Evolutionary conservation across 805 yeast genomes (phyloP), one percentile per base, ranked within the genome.

Genomic region (Kuraishia capsulata): DNA sequence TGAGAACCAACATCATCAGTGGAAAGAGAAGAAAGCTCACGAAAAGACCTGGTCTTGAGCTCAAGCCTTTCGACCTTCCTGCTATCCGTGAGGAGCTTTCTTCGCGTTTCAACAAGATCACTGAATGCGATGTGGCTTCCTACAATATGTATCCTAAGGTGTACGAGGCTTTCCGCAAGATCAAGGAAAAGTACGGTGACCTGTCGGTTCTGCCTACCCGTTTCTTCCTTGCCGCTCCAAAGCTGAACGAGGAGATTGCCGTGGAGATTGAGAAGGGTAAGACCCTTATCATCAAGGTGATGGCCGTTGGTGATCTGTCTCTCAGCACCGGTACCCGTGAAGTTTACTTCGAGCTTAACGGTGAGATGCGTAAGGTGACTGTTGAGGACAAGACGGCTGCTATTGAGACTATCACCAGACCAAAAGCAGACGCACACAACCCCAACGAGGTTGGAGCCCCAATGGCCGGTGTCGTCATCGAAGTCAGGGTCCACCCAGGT

Each of bases 121-220:
- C 77, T 39, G 97, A 90, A 60, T 71, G 76, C 51, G 98, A 92
- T 57, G 80, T 92, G 54, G 97, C 99, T 13, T 81, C 95, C 33
- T 90, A 87, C 68, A 80, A 85, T 64, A 92, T 92, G 98, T 92
- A 87, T 69, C 98, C 98, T 51, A 88, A 87, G 72, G 99, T 92
- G 42, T 92, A 73, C 63, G 97, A 92, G 67, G 84, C 76, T 47
- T 92, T 71, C 75, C 78, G 77, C 61, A 78, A 81, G 64, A 67
- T 71, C 42, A 68, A 68, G 45, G 90, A 83, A 45, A 73, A 74
- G 62, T 92, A 74, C 57, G 96, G 97, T 56, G 97, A 92, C 59
- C 73, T 92, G 54, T 83, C 96, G 16, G 95, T 92, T 20, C 71
- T 92, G 48, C 97, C 98, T 56, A 92, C 98, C 3, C 73, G 86